Evolutionary conservation across 139 green algal species (phyloP).

Genomic region (Dunaliella primolecta): DNA sequence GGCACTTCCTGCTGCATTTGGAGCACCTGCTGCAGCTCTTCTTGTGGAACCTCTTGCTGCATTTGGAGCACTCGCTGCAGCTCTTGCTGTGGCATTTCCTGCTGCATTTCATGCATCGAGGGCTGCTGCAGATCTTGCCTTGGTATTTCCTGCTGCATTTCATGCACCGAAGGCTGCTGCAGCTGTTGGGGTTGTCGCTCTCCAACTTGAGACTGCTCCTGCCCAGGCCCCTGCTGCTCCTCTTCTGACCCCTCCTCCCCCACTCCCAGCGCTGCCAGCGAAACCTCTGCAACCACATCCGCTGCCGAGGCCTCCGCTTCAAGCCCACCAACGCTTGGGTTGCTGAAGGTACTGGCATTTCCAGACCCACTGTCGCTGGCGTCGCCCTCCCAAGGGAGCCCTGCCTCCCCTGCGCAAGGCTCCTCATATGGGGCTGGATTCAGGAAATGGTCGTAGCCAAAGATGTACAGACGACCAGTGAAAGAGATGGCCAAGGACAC

Average conservation of each 20-base stretch:
- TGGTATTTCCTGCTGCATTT: no score
- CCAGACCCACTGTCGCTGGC: background rate
- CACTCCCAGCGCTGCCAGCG: no score
- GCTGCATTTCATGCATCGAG: no score
- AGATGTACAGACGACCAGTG: conserved; percentile 39
- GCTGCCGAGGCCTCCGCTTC: background rate
- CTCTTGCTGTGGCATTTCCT: background rate
- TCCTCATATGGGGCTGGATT: conserved; percentile 20
- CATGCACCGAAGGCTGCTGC: no score
- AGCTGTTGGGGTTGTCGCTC: no score
- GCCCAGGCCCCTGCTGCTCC: no score
- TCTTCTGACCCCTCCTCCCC: no score
- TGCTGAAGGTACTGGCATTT: background rate
- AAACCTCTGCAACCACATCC: no score
- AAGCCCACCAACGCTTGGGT: background rate
- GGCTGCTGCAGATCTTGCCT: background rate
- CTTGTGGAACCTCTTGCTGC: background rate
- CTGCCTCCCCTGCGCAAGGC: background rate
- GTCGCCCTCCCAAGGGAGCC: no score
- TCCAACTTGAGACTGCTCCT: no score
- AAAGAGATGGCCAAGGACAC: conserved; percentile 38
- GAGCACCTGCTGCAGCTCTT: background rate
- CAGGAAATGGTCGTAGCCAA: conserved; percentile 34
- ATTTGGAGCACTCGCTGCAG: no score
- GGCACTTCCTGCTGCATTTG: no score